Evolutionary conservation across 2,329 filamentous ascomycete genomes (phyloP), one percentile per base, ranked within the genome.

Genomic region (Trichocomaceae sp.): DNA sequence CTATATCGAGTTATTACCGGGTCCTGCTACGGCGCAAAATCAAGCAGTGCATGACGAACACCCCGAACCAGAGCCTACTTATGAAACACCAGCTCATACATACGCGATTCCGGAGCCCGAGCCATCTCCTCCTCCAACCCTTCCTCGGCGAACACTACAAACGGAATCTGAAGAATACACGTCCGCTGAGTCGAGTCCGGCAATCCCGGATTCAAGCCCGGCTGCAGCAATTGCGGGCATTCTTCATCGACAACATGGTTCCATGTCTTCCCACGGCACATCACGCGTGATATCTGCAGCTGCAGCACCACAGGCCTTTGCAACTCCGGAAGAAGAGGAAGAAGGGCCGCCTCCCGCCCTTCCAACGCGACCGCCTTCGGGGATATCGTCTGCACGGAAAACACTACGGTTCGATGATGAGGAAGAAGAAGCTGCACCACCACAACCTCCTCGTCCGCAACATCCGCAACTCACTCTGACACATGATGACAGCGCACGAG

Each of bases 1-100:
- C 72, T 99, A 99, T 69, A 96, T 97, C 61, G 90, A 97, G 62
- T 72, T 89, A 50, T 71, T 77, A 47, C 78, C 80, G 41, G 62
- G 65, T 20, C 15, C 33, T 33, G 47, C 49, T 17, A 44, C 54
- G 20, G 33, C 54, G 48, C 48, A 45, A 41, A n/a, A 42, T 5
- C 35, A 39, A 29, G 42, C 42, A 1, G 45, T 15, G 72, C 57
- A 26, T 10, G 19, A 9, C 23, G 64, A 66, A 54, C 67, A 73
- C 29, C 72, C 70, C 48, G 72, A 72, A 46, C 73, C 75, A 6
- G 72, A 77, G 42, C 72, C 76, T 31, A 73, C 55, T 53, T 4
- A 62, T 59, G 23, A 37, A 37, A 35, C 41, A 7, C 20, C 41
- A 45, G 42, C 52, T 23, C 46, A 52, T 26, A 41, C 55, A 4